Conservation (phyloP, 495 filamentous ascomycete species). For the Penicillium egyptiacum region DNA sequence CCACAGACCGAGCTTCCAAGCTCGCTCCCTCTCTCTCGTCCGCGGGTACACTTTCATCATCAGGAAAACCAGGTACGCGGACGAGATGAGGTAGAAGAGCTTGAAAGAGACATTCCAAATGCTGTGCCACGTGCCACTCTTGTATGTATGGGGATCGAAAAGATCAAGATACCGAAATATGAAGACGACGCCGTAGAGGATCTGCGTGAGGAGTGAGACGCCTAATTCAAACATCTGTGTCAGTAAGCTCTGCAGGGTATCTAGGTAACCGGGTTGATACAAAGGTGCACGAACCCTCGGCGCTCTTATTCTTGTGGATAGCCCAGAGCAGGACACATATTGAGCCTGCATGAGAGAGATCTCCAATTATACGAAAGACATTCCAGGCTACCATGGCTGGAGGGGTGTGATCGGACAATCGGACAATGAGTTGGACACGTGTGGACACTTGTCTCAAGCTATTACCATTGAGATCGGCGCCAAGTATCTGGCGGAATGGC, state of each 20-base stretch:
- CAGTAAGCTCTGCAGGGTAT: conserved; percentile 9
- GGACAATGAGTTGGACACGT: background rate
- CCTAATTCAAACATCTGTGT: conserved; percentile 47
- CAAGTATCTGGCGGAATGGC: conserved; percentile 1
- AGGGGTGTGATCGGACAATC: background rate
- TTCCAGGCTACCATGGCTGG: conserved; percentile 47
- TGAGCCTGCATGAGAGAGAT: conserved; percentile 78
- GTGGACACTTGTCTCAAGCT: conserved; percentile 11
- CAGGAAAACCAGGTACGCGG: conserved; percentile 81
- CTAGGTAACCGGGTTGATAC: background rate
- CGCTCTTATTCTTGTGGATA: conserved; percentile 82
- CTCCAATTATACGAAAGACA: conserved; percentile 76
- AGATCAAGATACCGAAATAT: conserved; percentile 84
- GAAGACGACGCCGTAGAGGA: conserved; percentile 85
- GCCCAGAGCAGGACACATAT: conserved; percentile 89
- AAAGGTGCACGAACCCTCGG: conserved; percentile 64
- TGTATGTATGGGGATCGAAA: conserved; percentile 46
- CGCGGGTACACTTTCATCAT: conserved; percentile 87
- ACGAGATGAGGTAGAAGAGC: conserved; percentile 80
- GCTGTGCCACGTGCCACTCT: conserved; percentile 4
- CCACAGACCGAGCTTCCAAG: conserved; percentile 79
- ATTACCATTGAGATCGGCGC: background rate
- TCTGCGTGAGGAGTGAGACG: conserved; percentile 91
- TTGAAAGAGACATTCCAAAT: conserved; percentile 67
- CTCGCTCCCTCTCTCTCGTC: conserved; percentile 83